Evolutionary conservation across 2,329 filamentous ascomycete species (phyloP).

Genomic region (Monosporascus sp.): DNA sequence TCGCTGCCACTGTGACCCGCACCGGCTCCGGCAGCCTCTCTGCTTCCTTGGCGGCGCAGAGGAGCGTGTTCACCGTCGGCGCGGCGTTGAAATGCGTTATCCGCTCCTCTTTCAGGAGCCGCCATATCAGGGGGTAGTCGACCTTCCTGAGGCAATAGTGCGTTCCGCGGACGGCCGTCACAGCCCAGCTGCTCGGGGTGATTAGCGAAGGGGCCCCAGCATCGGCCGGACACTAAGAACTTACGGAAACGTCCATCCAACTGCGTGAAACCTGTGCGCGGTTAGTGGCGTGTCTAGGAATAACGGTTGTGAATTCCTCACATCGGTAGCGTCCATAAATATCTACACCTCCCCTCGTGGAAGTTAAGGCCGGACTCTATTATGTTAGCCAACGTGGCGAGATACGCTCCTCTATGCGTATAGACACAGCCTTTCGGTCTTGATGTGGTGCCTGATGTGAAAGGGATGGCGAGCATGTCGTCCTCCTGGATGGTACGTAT

Average conservation of each 20-base stretch:
- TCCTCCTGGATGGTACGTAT: conserved; percentile 71
- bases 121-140: conserved; percentile 91
- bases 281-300: conserved; percentile 1
- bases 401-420: conserved; percentile 81
- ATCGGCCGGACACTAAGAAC: conserved; percentile 2
- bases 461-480: conserved; percentile 77
- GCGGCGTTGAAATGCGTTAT: conserved; percentile 96
- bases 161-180: conserved; percentile 90
- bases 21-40: conserved; percentile 64
- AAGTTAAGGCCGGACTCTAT: conserved; percentile 83
- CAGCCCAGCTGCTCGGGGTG: conserved; percentile 54
- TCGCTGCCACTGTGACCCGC: conserved; percentile 86
- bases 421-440: conserved; percentile 89
- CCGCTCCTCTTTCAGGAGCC: conserved; percentile 73
- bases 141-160: conserved; percentile 94
- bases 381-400: conserved; percentile 79
- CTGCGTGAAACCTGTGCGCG: conserved; percentile 52
- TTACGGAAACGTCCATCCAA: conserved; percentile 76
- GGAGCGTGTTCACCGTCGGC: conserved; percentile 90
- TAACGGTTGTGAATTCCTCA: conserved; percentile 41
- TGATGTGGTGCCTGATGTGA: conserved; percentile 91
- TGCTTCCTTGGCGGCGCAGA: conserved; percentile 77
- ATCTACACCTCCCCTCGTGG: conserved; percentile 64
- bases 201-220: background rate
- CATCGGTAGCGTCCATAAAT: conserved; percentile 92